Evolutionary conservation across 2,329 filamentous ascomycete genomes (phyloP), one percentile per base, ranked within the genome.

Genomic region (Dactylellina haptotyla): DNA sequence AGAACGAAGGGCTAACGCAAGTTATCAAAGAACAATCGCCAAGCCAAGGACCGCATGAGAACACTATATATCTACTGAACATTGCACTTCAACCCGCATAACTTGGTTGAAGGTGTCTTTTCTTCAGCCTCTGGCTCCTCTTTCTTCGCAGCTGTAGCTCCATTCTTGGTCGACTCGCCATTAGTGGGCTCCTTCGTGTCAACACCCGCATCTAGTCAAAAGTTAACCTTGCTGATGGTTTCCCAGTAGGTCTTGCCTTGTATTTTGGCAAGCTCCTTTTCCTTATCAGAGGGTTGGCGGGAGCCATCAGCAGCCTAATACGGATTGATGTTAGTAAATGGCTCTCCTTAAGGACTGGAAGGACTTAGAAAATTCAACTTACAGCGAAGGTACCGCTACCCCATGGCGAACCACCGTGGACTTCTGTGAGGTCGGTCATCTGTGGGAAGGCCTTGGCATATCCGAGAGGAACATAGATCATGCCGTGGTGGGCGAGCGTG

Each of bases 381-480:
- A 85, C 88, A 75, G 93, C 85, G 78, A 97, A 96, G 76, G 94
- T 97, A 80, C 95, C 95, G 32, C 94, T 93, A 79, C 94, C 95
- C 95, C 95, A 99, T 39, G 95, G 86, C 74, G 86, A 88, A 75
- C 95, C 95, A 79, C 95, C 95, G 81, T 91, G 91, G 75, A 95
- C 85, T 85, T 97, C 93, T 28, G 80, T 80, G 34, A 97, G 81
- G 83, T 93, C 89, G 76, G 88, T 80, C 76, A 97, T 83, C 76
- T 88, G 83, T 72, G 80, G 80, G 80, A 97, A 97, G 54, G 88
- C 83, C 79, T 89, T 91, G 83, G 91, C 89, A 85, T 96, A 98
- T 64, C 95, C 95, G 62, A 98, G 86, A 53, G 95, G 95, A n/a
- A 98, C 93, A 82, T 90, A 98, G 85, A 95, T 90, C 84, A 98